Base-by-base conservation (phyloP, 192 early-diverging fungal species). In the Coemansia erecta region DNA sequence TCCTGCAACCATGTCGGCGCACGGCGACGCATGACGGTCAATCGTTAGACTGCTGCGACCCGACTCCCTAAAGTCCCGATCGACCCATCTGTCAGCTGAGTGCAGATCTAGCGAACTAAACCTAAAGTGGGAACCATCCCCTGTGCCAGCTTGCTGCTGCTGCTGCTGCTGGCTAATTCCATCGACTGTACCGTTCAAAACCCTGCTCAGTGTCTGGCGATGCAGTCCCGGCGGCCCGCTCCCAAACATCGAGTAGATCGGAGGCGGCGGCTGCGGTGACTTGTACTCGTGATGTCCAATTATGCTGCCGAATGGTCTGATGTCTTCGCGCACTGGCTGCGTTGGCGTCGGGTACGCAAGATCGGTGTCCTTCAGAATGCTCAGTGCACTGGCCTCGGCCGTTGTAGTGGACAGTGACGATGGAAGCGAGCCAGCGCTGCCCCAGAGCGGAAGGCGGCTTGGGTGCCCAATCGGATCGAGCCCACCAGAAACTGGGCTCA, bases 361-460 rank as follows among this genome's bases (percentile, higher is more conserved):
- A 33, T 80, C 77, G 0, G 77, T 80, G 40, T 73, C 77, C 43
- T 73, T 80, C 15, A 80, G 54, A 24, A 80, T 80, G 55, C 77
- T 80, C 48, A 80, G 52, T 14, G 77, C 77, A 41, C 77, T 80
- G 18, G 77, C 66, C 41, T 80, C 77, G 0, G 77, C 77, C 5
- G 63, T 73, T 1, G 66, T 69, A 10, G 77, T 69, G 5, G 77
- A 65, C 44, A 57, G 42, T 33, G 68, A 57, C 1, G 56, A 40
- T 14, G 47, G 28, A 19, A 47, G 33, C 14, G 53, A 18, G 33
- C 49, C 48, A 17, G 55, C 28, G 42, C 24, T 45, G 19, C 51
- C 46, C 68, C 68, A 70, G 21, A 64, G 39, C 13, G 61, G 45
- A 33, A 48, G 18, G 13, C 46, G 51, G 39, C 53, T 44, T 14